Percentiles rank a stretch among this genome's conserved stretches.
Evolutionary conservation across 2,329 filamentous ascomycete species (phyloP).

Genomic region (Neofusicoccum laricinum): DNA sequence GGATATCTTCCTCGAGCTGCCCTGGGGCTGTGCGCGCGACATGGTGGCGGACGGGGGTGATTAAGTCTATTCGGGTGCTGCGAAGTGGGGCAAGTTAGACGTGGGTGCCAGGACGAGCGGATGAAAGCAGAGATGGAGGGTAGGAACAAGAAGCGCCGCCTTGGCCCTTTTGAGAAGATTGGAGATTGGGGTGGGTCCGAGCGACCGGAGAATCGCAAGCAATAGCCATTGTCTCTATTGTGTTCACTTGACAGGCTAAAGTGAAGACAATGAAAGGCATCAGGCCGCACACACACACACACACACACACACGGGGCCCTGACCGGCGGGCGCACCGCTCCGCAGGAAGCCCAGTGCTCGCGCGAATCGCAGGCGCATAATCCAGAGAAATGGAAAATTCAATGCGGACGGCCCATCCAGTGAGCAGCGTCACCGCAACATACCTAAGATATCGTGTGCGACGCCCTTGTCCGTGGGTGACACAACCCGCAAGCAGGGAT

Average conservation of each 20-base stretch:
- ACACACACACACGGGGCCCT: background rate
- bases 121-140: background rate
- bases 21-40: conserved; percentile 35
- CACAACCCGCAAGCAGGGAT: conserved; percentile 13
- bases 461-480: conserved; percentile 17
- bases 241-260: conserved; percentile 10
- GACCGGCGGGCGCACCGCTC: background rate
- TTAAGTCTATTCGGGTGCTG: conserved; percentile 7
- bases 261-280: conserved; percentile 12
- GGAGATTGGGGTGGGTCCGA: conserved; percentile 11
- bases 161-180: background rate
- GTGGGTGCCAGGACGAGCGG: background rate
- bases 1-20: conserved; percentile 83
- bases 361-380: conserved; percentile 12
- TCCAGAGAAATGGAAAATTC: conserved; percentile 13
- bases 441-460: conserved; percentile 17
- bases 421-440: conserved; percentile 14
- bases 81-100: conserved; percentile 1
- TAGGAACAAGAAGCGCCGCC: background rate
- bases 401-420: conserved; percentile 14
- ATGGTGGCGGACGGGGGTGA: conserved; percentile 25
- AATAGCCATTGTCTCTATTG: conserved; percentile 17
- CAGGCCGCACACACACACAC: background rate
- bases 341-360: conserved; percentile 10
- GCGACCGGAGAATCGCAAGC: conserved; percentile 7